phyloP scores from a whole-genome alignment of 192 early-diverging fungal genomes.

The Mortierella claussenii region DNA sequence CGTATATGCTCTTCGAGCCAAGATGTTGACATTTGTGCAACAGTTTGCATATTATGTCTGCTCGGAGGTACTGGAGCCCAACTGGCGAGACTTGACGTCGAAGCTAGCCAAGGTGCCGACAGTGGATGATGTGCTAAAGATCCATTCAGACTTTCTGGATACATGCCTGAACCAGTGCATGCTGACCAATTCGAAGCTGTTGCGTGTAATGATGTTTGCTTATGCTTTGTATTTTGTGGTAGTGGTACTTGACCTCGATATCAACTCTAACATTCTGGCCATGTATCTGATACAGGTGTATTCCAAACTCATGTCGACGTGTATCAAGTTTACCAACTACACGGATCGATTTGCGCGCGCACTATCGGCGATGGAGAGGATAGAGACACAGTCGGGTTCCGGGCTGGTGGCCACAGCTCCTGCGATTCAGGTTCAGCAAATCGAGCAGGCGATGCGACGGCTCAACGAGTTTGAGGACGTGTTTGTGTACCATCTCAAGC shows the following conservation, averaged over 20 bases:
- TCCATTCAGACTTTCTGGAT: constrained; percentile 88
- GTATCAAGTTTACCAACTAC: constrained; percentile 67
- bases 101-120: constrained; percentile 76
- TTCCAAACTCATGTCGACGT: constrained; percentile 68
- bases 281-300: no score
- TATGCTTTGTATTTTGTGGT: constrained; percentile 35
- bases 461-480: constrained; percentile 67
- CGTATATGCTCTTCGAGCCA: constrained; percentile 77
- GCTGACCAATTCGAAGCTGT: constrained; percentile 82
- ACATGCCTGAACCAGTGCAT: constrained; percentile 92
- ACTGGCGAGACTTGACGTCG: constrained; percentile 78
- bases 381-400: constrained; percentile 51
- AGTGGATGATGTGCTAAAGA: constrained; percentile 85
- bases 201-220: constrained; percentile 77
- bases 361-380: constrained; percentile 48
- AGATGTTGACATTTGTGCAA: constrained; percentile 92
- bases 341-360: constrained; percentile 64
- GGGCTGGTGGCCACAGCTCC: constrained; percentile 42
- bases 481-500: constrained; percentile 74
- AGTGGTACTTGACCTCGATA: no score
- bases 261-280: no score
- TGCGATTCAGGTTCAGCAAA: constrained; percentile 40
- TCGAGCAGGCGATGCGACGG: constrained; percentile 55
- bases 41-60: constrained; percentile 91
- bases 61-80: constrained; percentile 93